Evolutionary conservation across 805 yeast species (phyloP).

Genomic region (Nakazawaea sp.): DNA sequence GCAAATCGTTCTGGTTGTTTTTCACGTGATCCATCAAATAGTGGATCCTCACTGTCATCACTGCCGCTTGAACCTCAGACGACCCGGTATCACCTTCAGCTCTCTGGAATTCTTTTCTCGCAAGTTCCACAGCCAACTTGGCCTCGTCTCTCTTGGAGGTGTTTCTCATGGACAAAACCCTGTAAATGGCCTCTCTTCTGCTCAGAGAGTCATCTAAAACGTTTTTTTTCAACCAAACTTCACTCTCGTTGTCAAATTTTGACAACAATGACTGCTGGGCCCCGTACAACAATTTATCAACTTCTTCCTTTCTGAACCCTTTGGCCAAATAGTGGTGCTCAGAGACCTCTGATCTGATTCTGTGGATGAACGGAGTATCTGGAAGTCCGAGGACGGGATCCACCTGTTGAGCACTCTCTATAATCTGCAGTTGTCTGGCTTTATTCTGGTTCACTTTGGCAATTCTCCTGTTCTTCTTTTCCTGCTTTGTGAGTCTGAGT

Average conservation of each 20-base stretch:
- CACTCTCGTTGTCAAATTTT: slow-evolving; percentile 18
- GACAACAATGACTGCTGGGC: slow-evolving; percentile 58
- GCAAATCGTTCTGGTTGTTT: slow-evolving; percentile 65
- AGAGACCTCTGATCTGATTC: slow-evolving; percentile 58
- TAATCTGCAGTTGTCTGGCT: slow-evolving; percentile 15
- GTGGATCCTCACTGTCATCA: slow-evolving; percentile 74
- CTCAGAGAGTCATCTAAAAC: slow-evolving; percentile 36
- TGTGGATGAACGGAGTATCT: slow-evolving; percentile 56
- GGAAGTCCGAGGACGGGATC: slow-evolving; percentile 85
- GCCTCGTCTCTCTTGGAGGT: slow-evolving; percentile 51
- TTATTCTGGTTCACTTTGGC: slow-evolving; percentile 22
- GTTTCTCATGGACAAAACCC: slow-evolving; percentile 72
- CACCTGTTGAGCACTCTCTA: slow-evolving; percentile 28
- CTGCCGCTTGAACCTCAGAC: slow-evolving; percentile 93
- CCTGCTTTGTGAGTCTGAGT: slow-evolving; percentile 7
- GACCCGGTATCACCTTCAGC: slow-evolving; percentile 91
- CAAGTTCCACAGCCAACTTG: slow-evolving; percentile 54
- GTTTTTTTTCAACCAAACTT: slow-evolving; percentile 18
- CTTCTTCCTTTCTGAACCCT: slow-evolving; percentile 54
- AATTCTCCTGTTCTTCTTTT: slow-evolving; percentile 7
- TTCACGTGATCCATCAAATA: slow-evolving; percentile 69
- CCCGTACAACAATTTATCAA: slow-evolving; percentile 71
- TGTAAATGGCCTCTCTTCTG: slow-evolving; percentile 60
- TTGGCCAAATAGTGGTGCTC: slow-evolving; percentile 61
- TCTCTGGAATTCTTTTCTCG: slow-evolving; percentile 74